Evolutionary conservation across 495 filamentous ascomycete species (phyloP).

Genomic region (Penicillium soppii): DNA sequence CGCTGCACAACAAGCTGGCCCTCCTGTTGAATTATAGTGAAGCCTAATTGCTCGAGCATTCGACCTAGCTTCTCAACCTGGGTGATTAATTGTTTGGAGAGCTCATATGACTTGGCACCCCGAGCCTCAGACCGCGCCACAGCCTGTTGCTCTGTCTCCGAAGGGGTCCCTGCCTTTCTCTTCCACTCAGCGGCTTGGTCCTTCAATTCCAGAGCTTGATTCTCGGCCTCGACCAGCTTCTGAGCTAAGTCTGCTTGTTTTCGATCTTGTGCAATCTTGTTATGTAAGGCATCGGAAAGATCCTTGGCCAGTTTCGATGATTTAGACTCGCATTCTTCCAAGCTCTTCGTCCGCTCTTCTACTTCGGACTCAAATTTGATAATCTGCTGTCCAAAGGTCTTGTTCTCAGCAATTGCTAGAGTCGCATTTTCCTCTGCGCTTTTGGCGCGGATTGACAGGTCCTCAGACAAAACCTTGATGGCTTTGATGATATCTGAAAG

Average conservation of each 20-base stretch:
- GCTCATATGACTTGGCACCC: constrained; percentile 68
- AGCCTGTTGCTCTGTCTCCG: constrained; percentile 49
- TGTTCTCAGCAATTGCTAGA: constrained; percentile 40
- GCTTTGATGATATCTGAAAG: constrained; percentile 58
- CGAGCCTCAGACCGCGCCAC: constrained; percentile 58
- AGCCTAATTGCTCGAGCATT: constrained; percentile 83
- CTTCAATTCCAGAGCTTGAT: constrained; percentile 63
- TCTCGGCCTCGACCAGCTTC: constrained; percentile 64
- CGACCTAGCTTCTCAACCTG: constrained; percentile 74
- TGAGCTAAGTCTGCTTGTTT: constrained; percentile 59
- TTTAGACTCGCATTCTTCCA: constrained; percentile 43
- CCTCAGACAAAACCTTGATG: constrained; percentile 60
- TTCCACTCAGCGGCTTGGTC: constrained; percentile 62
- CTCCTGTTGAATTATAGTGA: constrained; percentile 72
- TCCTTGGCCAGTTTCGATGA: constrained; percentile 38
- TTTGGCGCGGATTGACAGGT: constrained; percentile 48
- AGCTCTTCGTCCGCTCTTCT: constrained; percentile 42
- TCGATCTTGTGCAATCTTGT: constrained; percentile 65
- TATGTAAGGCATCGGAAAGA: constrained; percentile 63
- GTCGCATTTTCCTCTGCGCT: constrained; percentile 40
- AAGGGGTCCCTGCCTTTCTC: constrained; percentile 53
- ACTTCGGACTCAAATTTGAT: constrained; percentile 38
- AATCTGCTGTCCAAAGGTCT: constrained; percentile 50
- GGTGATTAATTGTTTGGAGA: constrained; percentile 74
- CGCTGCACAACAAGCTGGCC: constrained; percentile 73